Conservation (phyloP, 2,329 filamentous ascomycete species). For the Nemania sp. region DNA sequence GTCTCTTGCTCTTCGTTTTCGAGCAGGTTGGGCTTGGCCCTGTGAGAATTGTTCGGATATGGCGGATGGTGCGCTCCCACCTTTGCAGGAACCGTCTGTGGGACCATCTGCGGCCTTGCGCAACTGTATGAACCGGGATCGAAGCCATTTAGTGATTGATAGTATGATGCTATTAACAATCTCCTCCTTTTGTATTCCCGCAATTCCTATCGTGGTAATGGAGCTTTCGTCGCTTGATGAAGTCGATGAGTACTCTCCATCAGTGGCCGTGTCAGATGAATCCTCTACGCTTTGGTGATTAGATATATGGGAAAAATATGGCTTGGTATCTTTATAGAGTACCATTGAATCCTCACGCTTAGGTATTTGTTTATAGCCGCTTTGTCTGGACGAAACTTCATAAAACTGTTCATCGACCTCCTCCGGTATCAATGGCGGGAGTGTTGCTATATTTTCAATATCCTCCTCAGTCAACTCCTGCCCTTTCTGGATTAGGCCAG, state of each 20-base stretch:
- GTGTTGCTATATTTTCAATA: too few species aligned
- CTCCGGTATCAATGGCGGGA: too few species aligned
- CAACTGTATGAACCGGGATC: not conserved
- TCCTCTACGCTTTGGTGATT: not conserved
- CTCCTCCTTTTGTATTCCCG: slow-evolving; percentile 2
- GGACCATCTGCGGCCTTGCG: not conserved
- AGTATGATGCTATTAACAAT: slow-evolving; percentile 1
- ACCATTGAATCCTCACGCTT: not conserved
- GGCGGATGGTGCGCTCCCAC: not conserved
- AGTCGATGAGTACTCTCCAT: not conserved
- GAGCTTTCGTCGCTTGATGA: slow-evolving; percentile 20
- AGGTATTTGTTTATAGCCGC: not conserved
- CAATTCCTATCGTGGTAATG: not conserved
- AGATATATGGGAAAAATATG: not conserved
- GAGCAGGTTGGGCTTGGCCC: not conserved
- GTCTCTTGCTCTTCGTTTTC: slow-evolving; percentile 20
- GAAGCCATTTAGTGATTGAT: slow-evolving; percentile 15
- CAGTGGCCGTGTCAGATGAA: not conserved
- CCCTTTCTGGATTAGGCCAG: too few species aligned
- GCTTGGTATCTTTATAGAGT: not conserved
- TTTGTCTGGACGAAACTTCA: too few species aligned
- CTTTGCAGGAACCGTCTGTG: not conserved
- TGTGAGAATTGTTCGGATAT: not conserved
- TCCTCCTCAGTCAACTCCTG: too few species aligned
- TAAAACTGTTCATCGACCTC: too few species aligned